Percentiles rank a stretch among this genome's conserved stretches.
Conservation (phyloP, 2,329 filamentous ascomycete genomes). For the Fusarium nematophilum region DNA sequence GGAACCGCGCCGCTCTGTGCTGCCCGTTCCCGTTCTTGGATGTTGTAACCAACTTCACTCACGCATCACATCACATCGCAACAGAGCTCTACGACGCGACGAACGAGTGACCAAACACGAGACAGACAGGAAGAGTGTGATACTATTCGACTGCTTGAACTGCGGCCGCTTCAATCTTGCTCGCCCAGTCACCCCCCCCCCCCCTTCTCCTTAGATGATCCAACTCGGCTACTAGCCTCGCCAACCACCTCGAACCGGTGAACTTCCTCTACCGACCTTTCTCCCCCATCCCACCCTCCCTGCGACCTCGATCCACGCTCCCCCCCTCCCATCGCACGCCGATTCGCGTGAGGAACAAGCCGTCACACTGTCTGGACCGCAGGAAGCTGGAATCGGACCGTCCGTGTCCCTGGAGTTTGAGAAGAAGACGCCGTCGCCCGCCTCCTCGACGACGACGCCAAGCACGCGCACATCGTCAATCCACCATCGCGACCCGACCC, state of each 20-base stretch:
- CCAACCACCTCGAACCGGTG: slow-evolving; percentile 29
- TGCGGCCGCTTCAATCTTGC: neutral
- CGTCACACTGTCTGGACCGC: slow-evolving; percentile 54
- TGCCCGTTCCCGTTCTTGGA: slow-evolving; percentile 30
- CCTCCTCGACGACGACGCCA: slow-evolving; percentile 40
- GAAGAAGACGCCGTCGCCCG: slow-evolving; percentile 47
- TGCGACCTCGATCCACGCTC: slow-evolving; percentile 16
- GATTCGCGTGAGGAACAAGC: slow-evolving; percentile 40
- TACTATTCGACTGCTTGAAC: slow-evolving; percentile 6
- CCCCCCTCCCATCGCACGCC: slow-evolving; percentile 12
- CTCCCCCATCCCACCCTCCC: slow-evolving; percentile 19
- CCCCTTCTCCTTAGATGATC: slow-evolving; percentile 25
- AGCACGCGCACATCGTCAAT: slow-evolving; percentile 44
- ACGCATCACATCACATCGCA: slow-evolving; percentile 36
- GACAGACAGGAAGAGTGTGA: slow-evolving; percentile 17
- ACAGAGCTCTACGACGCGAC: slow-evolving; percentile 30
- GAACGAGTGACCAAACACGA: slow-evolving; percentile 15
- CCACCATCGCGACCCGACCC: slow-evolving; percentile 35
- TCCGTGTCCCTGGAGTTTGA: slow-evolving; percentile 50
- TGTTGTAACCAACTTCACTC: slow-evolving; percentile 36
- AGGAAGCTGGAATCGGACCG: slow-evolving; percentile 49
- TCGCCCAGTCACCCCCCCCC: too few species aligned
- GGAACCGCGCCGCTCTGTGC: slow-evolving; percentile 29
- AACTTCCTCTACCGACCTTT: slow-evolving; percentile 23
- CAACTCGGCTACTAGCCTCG: slow-evolving; percentile 23